Conservation (phyloP, 2,329 filamentous ascomycete species). For the Balansia obtecta region DNA sequence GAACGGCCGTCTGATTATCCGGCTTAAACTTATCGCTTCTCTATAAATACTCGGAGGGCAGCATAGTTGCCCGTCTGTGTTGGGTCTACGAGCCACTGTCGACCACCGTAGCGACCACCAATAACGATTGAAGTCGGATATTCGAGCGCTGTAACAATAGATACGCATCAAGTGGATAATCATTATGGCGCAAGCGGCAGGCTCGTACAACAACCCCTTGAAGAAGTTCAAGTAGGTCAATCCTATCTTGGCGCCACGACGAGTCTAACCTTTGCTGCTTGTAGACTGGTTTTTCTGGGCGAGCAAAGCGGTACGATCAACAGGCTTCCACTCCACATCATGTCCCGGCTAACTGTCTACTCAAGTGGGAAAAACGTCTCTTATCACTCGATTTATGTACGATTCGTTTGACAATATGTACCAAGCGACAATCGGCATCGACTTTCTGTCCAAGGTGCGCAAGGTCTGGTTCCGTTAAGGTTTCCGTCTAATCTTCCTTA, state of each 20-base stretch:
- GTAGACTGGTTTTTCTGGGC: slow-evolving; percentile 87
- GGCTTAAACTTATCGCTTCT: background rate
- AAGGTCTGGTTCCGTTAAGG: background rate
- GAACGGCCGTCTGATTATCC: background rate
- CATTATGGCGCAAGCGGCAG: slow-evolving; percentile 70
- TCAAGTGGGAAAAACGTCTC: slow-evolving; percentile 90
- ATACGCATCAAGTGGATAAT: background rate
- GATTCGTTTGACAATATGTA: slow-evolving; percentile 99
- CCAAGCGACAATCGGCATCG: slow-evolving; percentile 97
- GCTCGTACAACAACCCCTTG: slow-evolving; percentile 94
- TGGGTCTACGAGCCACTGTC: background rate
- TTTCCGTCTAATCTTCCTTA: slow-evolving; percentile 2
- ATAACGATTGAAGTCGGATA: background rate
- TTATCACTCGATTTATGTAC: slow-evolving; percentile 99
- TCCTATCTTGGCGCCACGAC: background rate
- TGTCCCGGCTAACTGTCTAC: slow-evolving; percentile 13
- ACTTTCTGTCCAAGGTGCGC: slow-evolving; percentile 90
- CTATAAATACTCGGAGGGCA: background rate
- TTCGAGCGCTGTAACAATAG: background rate
- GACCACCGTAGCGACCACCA: too few species aligned
- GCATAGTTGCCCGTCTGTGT: background rate
- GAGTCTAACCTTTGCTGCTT: background rate
- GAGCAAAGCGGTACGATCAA: slow-evolving; percentile 82
- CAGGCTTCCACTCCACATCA: background rate
- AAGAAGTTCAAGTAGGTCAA: slow-evolving; percentile 94